phyloP scores from a whole-genome alignment of 805 yeast genomes.

The Barnettozyma pratensis region DNA sequence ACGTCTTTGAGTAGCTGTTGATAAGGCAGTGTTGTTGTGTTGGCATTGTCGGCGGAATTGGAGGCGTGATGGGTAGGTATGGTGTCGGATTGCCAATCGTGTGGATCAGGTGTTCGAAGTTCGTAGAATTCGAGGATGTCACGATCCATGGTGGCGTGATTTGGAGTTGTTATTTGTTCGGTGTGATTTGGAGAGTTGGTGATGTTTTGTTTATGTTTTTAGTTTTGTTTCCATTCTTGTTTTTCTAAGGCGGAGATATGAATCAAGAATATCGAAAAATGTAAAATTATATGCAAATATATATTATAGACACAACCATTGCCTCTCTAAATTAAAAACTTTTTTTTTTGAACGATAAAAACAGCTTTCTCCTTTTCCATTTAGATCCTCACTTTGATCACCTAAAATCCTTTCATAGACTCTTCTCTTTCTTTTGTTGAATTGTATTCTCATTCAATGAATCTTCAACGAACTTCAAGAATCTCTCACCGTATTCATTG shows the following conservation, averaged over 20 bases:
- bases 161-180: background rate
- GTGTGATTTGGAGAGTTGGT: background rate
- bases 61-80: slow-evolving; percentile 16
- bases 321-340: background rate
- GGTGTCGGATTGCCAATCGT: slow-evolving; percentile 33
- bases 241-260: too few relatives aligned
- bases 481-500: slow-evolving; percentile 82
- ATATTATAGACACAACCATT: background rate
- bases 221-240: background rate
- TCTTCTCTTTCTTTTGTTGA: slow-evolving; percentile 7
- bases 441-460: slow-evolving; percentile 29
- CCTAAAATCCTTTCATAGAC: background rate
- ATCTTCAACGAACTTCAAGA: slow-evolving; percentile 59
- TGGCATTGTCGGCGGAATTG: slow-evolving; percentile 5
- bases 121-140: slow-evolving; percentile 36
- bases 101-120: slow-evolving; percentile 38
- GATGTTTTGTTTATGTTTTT: background rate
- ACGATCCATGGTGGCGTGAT: slow-evolving; percentile 15
- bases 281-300: background rate
- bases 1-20: slow-evolving; percentile 15
- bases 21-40: background rate
- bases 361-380: too few relatives aligned
- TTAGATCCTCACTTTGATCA: background rate
- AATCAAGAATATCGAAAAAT: too few relatives aligned
- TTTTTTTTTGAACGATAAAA: too few relatives aligned